A percentile compares a stretch with the other conserved stretches of the same genome.
These are phyloP conservation scores for Stromatinia cepivora DNA, from an alignment of 2,329 filamentous ascomycete species.

Conservation along the genomic window DNA sequence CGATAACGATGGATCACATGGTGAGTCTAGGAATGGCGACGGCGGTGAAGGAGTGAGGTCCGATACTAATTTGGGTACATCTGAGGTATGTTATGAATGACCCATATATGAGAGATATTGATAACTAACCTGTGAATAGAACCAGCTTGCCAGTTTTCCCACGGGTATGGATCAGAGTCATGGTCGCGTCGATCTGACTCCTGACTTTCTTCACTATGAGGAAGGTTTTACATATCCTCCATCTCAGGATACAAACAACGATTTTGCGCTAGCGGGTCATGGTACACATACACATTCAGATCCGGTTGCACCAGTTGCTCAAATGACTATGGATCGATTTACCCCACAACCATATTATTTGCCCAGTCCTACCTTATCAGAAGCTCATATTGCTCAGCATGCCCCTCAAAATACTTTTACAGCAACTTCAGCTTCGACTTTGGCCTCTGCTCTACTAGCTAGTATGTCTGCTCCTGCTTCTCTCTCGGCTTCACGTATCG, in stretches of 20 bases:
- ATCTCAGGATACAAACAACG: neutral
- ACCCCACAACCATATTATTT: neutral
- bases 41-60: slow-evolving; percentile 13
- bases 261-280: neutral
- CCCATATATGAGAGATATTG: slow-evolving; percentile 11
- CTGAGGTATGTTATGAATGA: slow-evolving; percentile 6
- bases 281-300: neutral
- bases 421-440: neutral
- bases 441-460: neutral
- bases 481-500: neutral
- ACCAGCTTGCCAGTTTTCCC: neutral
- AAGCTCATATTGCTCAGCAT: slow-evolving; percentile 11
- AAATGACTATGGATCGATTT: slow-evolving; percentile 1
- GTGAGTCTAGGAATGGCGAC: neutral
- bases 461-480: neutral
- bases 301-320: neutral
- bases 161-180: neutral
- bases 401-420: neutral
- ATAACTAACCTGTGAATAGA: neutral
- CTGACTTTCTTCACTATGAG: neutral
- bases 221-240: neutral
- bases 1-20: slow-evolving; percentile 6
- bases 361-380: slow-evolving; percentile 7
- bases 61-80: neutral
- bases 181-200: neutral